phyloP scores from a whole-genome alignment of 2,329 filamentous ascomycete genomes.

The Colletotrichum gigasporum region DNA sequence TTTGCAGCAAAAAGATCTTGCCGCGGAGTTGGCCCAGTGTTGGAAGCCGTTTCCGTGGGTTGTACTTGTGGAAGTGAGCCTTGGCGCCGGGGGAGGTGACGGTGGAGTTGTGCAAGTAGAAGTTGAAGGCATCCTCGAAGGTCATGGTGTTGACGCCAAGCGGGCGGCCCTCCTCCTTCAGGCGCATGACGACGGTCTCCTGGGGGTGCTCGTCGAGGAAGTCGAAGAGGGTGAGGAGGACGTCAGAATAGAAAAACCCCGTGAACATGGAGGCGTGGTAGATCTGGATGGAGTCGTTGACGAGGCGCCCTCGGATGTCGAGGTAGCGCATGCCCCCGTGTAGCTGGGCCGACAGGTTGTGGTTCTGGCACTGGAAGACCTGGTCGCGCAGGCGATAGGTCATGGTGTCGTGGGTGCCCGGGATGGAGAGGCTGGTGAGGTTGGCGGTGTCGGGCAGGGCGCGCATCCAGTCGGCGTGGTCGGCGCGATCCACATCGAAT shows the following conservation, averaged over 20 bases:
- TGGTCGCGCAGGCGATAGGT: slow-evolving; percentile 51
- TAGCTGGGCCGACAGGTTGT: slow-evolving; percentile 54
- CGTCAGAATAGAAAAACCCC: slow-evolving; percentile 53
- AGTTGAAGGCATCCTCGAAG: slow-evolving; percentile 57
- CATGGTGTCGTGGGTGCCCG: slow-evolving; percentile 64
- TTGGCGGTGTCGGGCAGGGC: slow-evolving; percentile 49
- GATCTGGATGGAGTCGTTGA: slow-evolving; percentile 53
- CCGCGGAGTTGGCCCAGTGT: slow-evolving; percentile 55
- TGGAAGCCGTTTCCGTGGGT: slow-evolving; percentile 46
- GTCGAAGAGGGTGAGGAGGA: slow-evolving; percentile 52
- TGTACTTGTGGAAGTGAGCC: slow-evolving; percentile 48
- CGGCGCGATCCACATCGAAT: slow-evolving; percentile 49
- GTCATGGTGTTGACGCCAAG: slow-evolving; percentile 46
- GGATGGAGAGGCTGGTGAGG: slow-evolving; percentile 57
- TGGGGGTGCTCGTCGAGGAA: slow-evolving; percentile 56
- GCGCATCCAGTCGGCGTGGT: slow-evolving; percentile 54
- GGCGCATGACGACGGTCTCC: slow-evolving; percentile 58
- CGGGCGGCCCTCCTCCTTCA: slow-evolving; percentile 57
- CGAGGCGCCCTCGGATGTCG: slow-evolving; percentile 56
- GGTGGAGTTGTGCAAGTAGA: slow-evolving; percentile 46
- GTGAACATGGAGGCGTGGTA: slow-evolving; percentile 58
- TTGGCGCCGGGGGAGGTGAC: slow-evolving; percentile 45
- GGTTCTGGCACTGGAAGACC: slow-evolving; percentile 57
- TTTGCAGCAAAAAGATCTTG: slow-evolving; percentile 57
- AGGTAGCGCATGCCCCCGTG: slow-evolving; percentile 58